These are phyloP conservation scores for Thecaphora frezii DNA, from an alignment of 1,284 basidiomycete species.

Conservation along the genomic window DNA sequence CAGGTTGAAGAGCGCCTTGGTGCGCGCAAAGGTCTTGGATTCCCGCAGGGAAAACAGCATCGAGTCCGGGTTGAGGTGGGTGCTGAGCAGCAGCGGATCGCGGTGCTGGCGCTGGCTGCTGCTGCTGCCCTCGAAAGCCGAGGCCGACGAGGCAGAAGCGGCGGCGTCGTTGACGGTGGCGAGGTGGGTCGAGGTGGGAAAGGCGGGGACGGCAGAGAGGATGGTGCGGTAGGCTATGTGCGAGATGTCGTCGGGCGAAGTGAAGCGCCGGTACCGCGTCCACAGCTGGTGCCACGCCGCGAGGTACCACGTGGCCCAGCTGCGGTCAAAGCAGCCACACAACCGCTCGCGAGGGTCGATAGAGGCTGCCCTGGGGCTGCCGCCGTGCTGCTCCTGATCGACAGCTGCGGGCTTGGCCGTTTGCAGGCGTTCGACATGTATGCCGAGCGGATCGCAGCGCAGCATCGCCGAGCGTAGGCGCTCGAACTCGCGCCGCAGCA, in stretches of 20 bases:
- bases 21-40: background rate
- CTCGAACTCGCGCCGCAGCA: background rate
- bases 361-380: background rate
- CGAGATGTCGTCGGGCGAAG: background rate
- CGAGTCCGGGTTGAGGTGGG: conserved; percentile 3
- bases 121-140: too few relatives aligned
- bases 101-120: too few relatives aligned
- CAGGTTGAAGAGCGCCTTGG: background rate
- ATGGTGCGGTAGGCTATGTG: conserved; percentile 1
- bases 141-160: background rate
- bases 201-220: background rate
- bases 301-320: conserved; percentile 1
- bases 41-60: conserved; percentile 1
- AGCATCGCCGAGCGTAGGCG: background rate
- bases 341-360: background rate
- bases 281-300: background rate
- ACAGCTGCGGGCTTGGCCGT: background rate
- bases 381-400: too few relatives aligned
- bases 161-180: background rate
- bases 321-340: background rate
- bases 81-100: background rate
- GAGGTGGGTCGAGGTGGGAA: background rate
- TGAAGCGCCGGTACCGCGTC: background rate
- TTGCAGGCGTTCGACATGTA: background rate
- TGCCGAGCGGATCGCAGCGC: background rate